Base-by-base conservation (phyloP, 176 grass and related monocot genomes). In the Bothriochloa decipiens region DNA sequence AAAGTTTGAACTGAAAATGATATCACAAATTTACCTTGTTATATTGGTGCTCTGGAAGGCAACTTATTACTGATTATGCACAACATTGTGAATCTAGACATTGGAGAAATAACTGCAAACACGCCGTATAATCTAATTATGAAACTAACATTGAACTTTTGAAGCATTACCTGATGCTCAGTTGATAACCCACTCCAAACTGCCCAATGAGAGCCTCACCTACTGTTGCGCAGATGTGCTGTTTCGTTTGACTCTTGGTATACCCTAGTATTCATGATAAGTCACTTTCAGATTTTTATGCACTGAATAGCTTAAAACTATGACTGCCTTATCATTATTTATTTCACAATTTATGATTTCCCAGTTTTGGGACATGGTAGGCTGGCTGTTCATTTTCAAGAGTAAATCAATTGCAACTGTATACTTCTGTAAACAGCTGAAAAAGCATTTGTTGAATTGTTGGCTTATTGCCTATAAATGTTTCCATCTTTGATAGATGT, bases 41-140 rank as follows among this genome's bases (percentile, higher is more conserved):
- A 50, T 86, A 14, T 1, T 79, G 28, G 61, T 79, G 32, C 28
- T 82, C 68, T 67, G 29, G 29, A 87, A 68, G 43, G 50, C 50
- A 81, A 76, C 8, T 42, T 20, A 22, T 39, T 70, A 32, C 22
- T 7, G 14, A 76, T 76, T 40, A 68, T 60, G 36, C 12, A 69
- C 7, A 28, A 35, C n/a, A 4, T 37, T 80, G 61, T 18, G 18
- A 79, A 63, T 17, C 12, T 33, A 70, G 9, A 61, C 22, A 61
- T 25, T 61, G 22, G 20, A n/a, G 55, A 60, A 60, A 61, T 61
- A 83, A 28, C 36, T 36, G 7, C 11, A 75, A 61, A 33, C 33
- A 20, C 1, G 0, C n/a, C 45, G 7, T 49, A 29, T 71, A 29
- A 49, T 84, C 63, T 80, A 33, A 66, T 78, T 62, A 52, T 68